These are phyloP conservation scores for Globisporangium camurandrum DNA, from an alignment of 352 stramenopile genomes.

Conservation along the genomic window DNA sequence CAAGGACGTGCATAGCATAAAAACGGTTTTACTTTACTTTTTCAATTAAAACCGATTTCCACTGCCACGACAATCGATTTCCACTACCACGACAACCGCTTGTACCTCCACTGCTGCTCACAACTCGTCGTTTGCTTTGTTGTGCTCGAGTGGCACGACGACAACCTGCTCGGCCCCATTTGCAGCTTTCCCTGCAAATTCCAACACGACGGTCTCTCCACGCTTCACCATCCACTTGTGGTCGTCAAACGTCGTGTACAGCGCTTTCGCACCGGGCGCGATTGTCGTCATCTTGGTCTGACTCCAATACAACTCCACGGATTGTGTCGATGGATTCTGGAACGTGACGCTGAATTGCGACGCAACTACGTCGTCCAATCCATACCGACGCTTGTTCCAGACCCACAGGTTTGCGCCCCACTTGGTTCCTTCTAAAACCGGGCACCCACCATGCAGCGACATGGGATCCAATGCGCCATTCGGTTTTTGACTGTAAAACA, in stretches of 20 bases:
- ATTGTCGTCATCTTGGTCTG: slow-evolving; percentile 65
- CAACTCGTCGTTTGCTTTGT: slow-evolving; percentile 37
- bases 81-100: too few relatives aligned
- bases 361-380: slow-evolving; percentile 25
- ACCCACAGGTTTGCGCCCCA: slow-evolving; percentile 97
- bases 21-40: too few relatives aligned
- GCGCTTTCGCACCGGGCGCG: slow-evolving; percentile 24
- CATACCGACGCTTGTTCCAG: slow-evolving; percentile 89
- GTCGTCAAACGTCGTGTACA: slow-evolving; percentile 56
- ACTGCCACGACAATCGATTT: too few relatives aligned
- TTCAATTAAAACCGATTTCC: too few relatives aligned
- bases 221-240: slow-evolving; percentile 70
- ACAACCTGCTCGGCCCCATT: slow-evolving; percentile 46
- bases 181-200: slow-evolving; percentile 36
- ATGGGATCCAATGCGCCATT: slow-evolving; percentile 88
- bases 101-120: slow-evolving; percentile 3
- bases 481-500: slow-evolving; percentile 97
- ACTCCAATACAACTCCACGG: slow-evolving; percentile 61
- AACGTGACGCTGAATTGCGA: slow-evolving; percentile 55
- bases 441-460: slow-evolving; percentile 91
- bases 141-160: slow-evolving; percentile 25
- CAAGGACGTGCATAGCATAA: background rate
- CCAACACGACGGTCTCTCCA: slow-evolving; percentile 37
- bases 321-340: slow-evolving; percentile 46
- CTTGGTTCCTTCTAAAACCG: slow-evolving; percentile 91